These are phyloP conservation scores for Chytriomyces sp. DNA, from an alignment of 192 early-diverging fungal genomes.

Conservation along the genomic window DNA sequence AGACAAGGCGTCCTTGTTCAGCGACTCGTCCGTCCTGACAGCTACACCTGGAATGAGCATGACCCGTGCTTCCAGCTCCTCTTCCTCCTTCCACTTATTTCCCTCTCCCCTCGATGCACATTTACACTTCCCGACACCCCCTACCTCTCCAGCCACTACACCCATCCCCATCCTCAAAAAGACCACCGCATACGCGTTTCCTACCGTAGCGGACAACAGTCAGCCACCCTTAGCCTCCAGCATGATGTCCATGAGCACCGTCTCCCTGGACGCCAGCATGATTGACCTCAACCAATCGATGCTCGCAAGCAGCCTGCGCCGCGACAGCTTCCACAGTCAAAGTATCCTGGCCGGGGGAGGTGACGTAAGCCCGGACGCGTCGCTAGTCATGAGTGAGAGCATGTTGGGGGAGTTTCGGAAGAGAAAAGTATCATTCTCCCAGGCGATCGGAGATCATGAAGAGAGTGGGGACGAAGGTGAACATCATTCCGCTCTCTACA, in stretches of 20 bases:
- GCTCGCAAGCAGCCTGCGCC: background rate
- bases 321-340: background rate
- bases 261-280: background rate
- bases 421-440: conserved; percentile 2
- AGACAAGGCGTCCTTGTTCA: background rate
- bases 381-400: background rate
- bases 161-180: conserved; percentile 13
- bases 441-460: background rate
- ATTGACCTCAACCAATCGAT: background rate
- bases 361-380: background rate
- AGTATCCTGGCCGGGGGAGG: too few species aligned
- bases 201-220: background rate
- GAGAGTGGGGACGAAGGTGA: background rate
- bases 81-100: background rate
- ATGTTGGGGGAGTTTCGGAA: background rate
- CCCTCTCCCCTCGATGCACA: background rate
- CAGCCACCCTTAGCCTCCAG: background rate
- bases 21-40: background rate
- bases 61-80: background rate
- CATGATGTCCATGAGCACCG: background rate
- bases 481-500: too few species aligned
- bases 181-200: background rate
- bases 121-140: background rate
- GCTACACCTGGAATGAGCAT: background rate
- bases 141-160: too few species aligned